A percentile compares a stretch with the other conserved stretches of the same genome.
These are phyloP conservation scores for Leptographium flavum DNA, from an alignment of 2,329 filamentous ascomycete species.

Conservation along the genomic window DNA sequence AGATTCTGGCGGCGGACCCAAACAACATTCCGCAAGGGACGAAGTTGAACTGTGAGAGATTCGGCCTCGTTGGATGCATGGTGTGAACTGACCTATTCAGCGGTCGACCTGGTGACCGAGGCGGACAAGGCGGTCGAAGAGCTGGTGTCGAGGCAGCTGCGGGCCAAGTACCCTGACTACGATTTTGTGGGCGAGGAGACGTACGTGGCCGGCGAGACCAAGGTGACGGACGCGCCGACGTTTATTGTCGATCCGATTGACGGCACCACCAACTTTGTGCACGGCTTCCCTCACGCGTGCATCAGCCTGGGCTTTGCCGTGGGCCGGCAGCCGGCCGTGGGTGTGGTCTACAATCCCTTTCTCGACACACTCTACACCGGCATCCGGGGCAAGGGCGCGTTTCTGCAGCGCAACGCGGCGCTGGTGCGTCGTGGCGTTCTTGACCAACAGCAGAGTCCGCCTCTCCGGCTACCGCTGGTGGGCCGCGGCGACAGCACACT, in stretches of 20 bases:
- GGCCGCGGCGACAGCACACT: conserved; percentile 21
- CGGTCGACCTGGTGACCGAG: conserved; percentile 55
- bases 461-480: conserved; percentile 23
- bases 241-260: conserved; percentile 77
- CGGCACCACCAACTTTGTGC: conserved; percentile 70
- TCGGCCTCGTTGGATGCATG: no score
- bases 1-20: conserved; percentile 49
- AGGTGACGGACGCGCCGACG: conserved; percentile 51
- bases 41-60: conserved; percentile 47
- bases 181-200: conserved; percentile 67
- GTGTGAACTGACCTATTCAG: conserved; percentile 19
- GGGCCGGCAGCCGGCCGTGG: conserved; percentile 45
- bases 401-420: conserved; percentile 29
- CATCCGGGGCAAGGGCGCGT: conserved; percentile 54
- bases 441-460: background rate
- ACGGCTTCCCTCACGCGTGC: conserved; percentile 59
- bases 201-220: conserved; percentile 48
- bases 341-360: conserved; percentile 72
- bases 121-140: conserved; percentile 51
- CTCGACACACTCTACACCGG: conserved; percentile 54
- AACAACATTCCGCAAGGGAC: conserved; percentile 40
- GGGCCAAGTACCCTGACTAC: conserved; percentile 36
- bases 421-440: conserved; percentile 21
- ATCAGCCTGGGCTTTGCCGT: conserved; percentile 63
- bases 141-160: conserved; percentile 41